These are phyloP conservation scores for Protostelium mycophagum DNA, from an alignment of 78 protist genomes.

Conservation along the genomic window DNA sequence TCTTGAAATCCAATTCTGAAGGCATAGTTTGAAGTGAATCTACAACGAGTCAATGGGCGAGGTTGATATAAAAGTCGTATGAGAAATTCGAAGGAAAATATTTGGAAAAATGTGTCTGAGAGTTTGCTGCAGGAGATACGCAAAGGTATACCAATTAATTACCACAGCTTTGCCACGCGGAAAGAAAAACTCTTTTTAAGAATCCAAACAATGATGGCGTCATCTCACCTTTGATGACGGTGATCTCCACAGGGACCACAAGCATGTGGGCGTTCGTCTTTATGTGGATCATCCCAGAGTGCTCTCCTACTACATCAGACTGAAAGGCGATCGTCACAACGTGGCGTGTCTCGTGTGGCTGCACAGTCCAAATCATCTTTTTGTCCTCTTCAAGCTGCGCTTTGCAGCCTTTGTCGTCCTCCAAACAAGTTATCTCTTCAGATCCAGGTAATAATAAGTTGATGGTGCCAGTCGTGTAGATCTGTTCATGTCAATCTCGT, in stretches of 20 bases:
- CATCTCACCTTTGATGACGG: not conserved
- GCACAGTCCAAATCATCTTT: not conserved
- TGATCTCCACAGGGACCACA: not conserved
- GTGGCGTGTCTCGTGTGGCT: not conserved
- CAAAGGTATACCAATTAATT: not conserved
- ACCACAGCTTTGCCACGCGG: no score
- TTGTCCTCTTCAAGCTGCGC: no score
- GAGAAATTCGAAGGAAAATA: no score
- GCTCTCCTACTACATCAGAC: not conserved
- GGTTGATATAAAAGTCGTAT: no score
- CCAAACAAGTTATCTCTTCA: not conserved
- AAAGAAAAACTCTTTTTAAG: no score
- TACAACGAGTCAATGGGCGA: no score
- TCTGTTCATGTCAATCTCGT: no score
- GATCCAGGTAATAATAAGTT: not conserved
- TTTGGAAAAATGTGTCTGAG: no score
- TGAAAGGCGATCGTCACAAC: not conserved
- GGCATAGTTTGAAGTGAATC: not conserved
- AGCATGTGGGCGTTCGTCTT: not conserved
- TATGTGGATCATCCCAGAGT: not conserved
- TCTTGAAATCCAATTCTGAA: not conserved
- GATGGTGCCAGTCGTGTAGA: not conserved
- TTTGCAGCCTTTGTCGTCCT: not conserved
- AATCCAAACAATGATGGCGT: no score
- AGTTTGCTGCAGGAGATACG: no score